Percentiles rank a stretch among this genome's conserved stretches.
These are phyloP conservation scores for Epichloe glyceriae DNA, from an alignment of 2,329 filamentous ascomycete genomes.

Conservation along the genomic window DNA sequence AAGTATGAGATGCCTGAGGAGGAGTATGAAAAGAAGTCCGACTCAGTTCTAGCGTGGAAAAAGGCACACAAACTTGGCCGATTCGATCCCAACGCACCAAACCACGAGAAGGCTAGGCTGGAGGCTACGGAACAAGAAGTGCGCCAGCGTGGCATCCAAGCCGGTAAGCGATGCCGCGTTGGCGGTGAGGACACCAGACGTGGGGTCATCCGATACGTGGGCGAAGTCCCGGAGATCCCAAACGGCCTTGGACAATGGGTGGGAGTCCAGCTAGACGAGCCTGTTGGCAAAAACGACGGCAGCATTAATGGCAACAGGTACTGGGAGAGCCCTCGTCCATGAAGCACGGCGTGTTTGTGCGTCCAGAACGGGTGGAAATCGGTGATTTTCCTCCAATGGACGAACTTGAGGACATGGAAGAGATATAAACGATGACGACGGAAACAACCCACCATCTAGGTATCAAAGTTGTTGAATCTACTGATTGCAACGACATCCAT, in stretches of 20 bases:
- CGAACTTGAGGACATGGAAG: constrained; percentile 66
- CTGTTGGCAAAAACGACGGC: constrained; percentile 73
- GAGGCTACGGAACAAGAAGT: constrained; percentile 58
- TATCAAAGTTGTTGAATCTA: background rate
- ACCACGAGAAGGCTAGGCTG: constrained; percentile 59
- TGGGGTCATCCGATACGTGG: constrained; percentile 59
- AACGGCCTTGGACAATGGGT: constrained; percentile 55
- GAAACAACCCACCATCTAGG: background rate
- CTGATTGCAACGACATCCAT: background rate
- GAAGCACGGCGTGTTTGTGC: constrained; percentile 68
- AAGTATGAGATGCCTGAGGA: constrained; percentile 83
- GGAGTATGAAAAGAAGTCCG: constrained; percentile 74
- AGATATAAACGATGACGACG: constrained; percentile 35
- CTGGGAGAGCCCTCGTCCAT: constrained; percentile 49
- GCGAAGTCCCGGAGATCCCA: constrained; percentile 62
- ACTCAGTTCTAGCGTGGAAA: constrained; percentile 93
- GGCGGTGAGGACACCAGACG: constrained; percentile 55
- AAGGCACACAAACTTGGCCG: constrained; percentile 88
- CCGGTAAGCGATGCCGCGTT: constrained; percentile 51
- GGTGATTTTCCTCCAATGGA: constrained; percentile 61
- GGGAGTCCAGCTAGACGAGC: constrained; percentile 64
- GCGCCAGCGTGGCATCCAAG: constrained; percentile 50
- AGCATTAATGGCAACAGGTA: constrained; percentile 54
- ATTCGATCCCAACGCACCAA: constrained; percentile 76
- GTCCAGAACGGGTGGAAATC: constrained; percentile 63